These are phyloP conservation scores for Spiraea crenata DNA, from an alignment of 331 rosid species.

Conservation along the genomic window DNA sequence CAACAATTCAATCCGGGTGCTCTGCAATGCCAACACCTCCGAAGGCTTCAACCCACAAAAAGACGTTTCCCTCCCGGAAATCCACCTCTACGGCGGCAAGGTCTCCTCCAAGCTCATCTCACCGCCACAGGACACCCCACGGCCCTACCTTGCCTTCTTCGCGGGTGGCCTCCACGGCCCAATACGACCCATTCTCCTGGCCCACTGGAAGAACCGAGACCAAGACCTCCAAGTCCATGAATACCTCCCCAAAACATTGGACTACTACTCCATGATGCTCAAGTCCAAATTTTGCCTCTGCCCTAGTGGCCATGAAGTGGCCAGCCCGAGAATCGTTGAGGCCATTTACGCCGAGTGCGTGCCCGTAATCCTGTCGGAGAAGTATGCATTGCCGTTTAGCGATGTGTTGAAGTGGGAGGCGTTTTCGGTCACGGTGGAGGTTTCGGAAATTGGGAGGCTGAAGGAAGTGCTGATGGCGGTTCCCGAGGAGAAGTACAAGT, in stretches of 20 bases:
- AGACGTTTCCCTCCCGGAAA: constrained; percentile 79
- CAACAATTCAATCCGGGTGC: constrained; percentile 70
- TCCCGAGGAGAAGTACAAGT: constrained; percentile 44
- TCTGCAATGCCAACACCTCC: constrained; percentile 82
- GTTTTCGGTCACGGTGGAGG: constrained; percentile 56
- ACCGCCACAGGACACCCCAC: constrained; percentile 36
- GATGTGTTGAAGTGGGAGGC: constrained; percentile 81
- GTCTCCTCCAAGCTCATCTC: constrained; percentile 48
- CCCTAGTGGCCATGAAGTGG: constrained; percentile 87
- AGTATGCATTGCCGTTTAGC: constrained; percentile 60
- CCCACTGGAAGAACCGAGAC: constrained; percentile 58
- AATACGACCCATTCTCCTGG: constrained; percentile 53
- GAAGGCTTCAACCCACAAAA: constrained; percentile 88
- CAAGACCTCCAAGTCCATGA: constrained; percentile 43
- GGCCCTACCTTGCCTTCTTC: constrained; percentile 62
- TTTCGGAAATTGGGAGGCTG: constrained; percentile 61
- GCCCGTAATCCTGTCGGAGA: constrained; percentile 60
- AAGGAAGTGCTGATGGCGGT: constrained; percentile 57
- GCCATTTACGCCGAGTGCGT: constrained; percentile 80
- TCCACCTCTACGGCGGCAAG: constrained; percentile 56
- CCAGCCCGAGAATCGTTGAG: constrained; percentile 82
- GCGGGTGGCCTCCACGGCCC: constrained; percentile 88
- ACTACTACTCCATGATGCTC: constrained; percentile 69
- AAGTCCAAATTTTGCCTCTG: constrained; percentile 71
- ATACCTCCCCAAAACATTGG: constrained; percentile 56